Base-by-base conservation (phyloP, 108 stramenopile species). In the Conticribra guillardii region DNA sequence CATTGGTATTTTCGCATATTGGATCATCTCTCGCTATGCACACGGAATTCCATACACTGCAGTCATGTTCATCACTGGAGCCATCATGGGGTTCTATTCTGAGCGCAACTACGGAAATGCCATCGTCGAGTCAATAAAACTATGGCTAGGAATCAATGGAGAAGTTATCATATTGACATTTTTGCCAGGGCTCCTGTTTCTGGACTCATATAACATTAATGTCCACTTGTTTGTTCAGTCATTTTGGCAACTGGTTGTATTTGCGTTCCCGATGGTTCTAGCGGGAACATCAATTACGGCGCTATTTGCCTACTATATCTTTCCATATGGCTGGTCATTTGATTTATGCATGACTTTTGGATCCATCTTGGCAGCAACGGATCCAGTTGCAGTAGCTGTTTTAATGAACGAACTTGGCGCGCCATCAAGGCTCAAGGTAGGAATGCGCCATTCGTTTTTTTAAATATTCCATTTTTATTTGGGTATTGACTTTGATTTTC, bases 121-220 rank as follows among this genome's bases (percentile, higher is more conserved):
- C 19, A 55, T 91, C 27, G 63, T 60, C 32, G 54, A 58, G 16
- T 86, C 84, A 26, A 64, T 89, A 2, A 5, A 37, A 17, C 45
- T 67, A 32, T 96, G 96, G 93, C 56, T 60, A 4, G 29, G 51
- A 14, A 92, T 93, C 56, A 68, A 94, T 64, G 66, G 83, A 24
- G 83, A 94, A 33, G 74, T 96, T 4, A 51, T 98, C 46, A 67
- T 98, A 16, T 67, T 91, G 8, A 80, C 88, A 5, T 98, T 98
- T 68, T 76, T 98, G n/a, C 97, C 97, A 11, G 87, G 94, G 28
- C 79, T 98, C 8, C 69, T 98, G 19, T 96, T 96, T 64, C 71
- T 79, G 26, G 92, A 93, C 67, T 79, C 93, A 0, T 84, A 92
- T 49, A 69, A 75, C 21, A 65, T 91, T 18, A 89, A 96, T 71